These are phyloP conservation scores for Penicillium chermesinum DNA, from an alignment of 495 filamentous ascomycete genomes.

Conservation along the genomic window DNA sequence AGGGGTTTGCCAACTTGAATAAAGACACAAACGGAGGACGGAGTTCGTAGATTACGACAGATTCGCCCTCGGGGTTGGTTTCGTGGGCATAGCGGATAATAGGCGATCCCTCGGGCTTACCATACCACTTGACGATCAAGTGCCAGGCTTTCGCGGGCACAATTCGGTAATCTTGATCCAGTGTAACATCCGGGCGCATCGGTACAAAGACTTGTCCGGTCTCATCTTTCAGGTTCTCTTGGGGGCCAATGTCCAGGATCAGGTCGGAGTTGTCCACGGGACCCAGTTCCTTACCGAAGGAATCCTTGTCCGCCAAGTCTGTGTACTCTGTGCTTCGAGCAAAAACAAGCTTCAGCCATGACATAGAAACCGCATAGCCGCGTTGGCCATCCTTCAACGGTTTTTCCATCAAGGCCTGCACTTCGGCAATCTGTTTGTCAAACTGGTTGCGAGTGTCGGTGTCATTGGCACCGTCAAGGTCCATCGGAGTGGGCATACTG, in stretches of 20 bases:
- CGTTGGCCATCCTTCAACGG: constrained; percentile 62
- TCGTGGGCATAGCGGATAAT: constrained; percentile 78
- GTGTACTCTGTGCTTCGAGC: constrained; percentile 56
- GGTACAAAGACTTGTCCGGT: constrained; percentile 62
- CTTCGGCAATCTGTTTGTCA: constrained; percentile 71
- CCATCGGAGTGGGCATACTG: constrained; percentile 7
- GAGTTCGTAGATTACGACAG: constrained; percentile 76
- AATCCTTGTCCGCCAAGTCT: constrained; percentile 53
- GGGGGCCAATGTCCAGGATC: constrained; percentile 40
- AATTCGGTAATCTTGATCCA: constrained; percentile 66
- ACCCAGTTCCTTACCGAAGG: constrained; percentile 60
- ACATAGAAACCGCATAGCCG: constrained; percentile 70
- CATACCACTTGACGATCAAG: constrained; percentile 75
- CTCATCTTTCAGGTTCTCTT: constrained; percentile 45
- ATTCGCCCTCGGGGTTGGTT: constrained; percentile 51
- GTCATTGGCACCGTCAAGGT: neutral
- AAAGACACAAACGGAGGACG: constrained; percentile 84
- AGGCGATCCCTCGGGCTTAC: constrained; percentile 61
- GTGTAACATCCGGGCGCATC: constrained; percentile 62
- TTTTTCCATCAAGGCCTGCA: constrained; percentile 50
- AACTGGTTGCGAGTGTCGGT: constrained; percentile 46
- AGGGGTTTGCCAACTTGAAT: constrained; percentile 63
- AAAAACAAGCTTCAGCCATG: constrained; percentile 74
- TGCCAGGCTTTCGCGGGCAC: constrained; percentile 79
- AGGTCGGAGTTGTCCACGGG: constrained; percentile 82